Conservation (phyloP, 2,329 filamentous ascomycete genomes). For the Calonectria hawksworthii region DNA sequence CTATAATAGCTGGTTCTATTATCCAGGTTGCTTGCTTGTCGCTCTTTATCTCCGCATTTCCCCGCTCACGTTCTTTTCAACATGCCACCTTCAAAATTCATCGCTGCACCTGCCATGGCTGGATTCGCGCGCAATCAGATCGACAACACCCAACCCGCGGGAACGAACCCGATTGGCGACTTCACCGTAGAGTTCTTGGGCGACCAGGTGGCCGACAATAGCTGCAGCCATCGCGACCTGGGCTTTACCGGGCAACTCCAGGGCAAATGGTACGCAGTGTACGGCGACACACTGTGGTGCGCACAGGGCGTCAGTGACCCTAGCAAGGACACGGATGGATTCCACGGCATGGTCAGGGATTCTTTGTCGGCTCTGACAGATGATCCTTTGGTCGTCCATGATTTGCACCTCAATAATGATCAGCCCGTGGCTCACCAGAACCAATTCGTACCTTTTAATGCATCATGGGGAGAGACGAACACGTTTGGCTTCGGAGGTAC, state of each 20-base stretch:
- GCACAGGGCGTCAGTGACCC: constrained; percentile 50
- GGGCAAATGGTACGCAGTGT: constrained; percentile 57
- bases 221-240: constrained; percentile 53
- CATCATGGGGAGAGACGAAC: constrained; percentile 53
- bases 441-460: constrained; percentile 54
- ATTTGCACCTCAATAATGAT: constrained; percentile 53
- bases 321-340: constrained; percentile 46
- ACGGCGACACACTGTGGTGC: constrained; percentile 51
- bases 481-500: constrained; percentile 55
- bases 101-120: neutral
- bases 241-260: constrained; percentile 53
- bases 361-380: constrained; percentile 52
- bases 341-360: constrained; percentile 58
- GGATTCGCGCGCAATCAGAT: constrained; percentile 13
- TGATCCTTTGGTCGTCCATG: constrained; percentile 52
- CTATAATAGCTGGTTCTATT: neutral
- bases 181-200: constrained; percentile 50
- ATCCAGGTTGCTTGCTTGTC: neutral
- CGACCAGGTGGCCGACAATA: constrained; percentile 53
- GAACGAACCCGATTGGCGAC: constrained; percentile 50
- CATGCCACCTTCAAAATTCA: constrained; percentile 8
- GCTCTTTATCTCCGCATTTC: constrained; percentile 2
- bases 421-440: constrained; percentile 46
- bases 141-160: constrained; percentile 56
- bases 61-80: neutral